These are phyloP conservation scores for Pyrus pyrifolia DNA, from an alignment of 306 rosid genomes.

Conservation along the genomic window DNA sequence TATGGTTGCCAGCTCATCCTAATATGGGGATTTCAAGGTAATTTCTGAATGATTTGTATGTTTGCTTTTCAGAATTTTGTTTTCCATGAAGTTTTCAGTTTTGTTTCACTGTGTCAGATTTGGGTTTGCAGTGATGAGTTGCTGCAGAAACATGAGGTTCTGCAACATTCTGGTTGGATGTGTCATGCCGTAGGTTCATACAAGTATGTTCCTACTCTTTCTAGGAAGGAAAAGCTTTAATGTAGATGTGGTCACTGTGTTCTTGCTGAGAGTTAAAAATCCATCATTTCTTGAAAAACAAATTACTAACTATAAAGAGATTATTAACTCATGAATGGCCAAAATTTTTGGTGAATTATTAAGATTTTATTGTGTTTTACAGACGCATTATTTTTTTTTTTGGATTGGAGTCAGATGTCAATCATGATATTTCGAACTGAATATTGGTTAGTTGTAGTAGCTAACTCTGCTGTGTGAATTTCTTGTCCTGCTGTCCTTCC, in stretches of 20 bases:
- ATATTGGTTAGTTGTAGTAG: background rate
- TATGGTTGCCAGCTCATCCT: slow-evolving; percentile 81
- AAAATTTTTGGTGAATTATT: background rate
- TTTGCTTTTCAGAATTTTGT: background rate
- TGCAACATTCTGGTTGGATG: slow-evolving; percentile 68
- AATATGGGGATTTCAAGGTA: slow-evolving; percentile 98
- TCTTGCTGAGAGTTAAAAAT: background rate
- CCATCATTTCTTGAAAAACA: background rate
- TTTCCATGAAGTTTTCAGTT: slow-evolving; percentile 6
- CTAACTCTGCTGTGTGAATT: background rate
- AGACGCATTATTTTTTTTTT: background rate
- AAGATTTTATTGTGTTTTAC: background rate
- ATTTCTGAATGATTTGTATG: background rate
- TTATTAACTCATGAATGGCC: background rate
- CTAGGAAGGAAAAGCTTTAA: slow-evolving; percentile 7
- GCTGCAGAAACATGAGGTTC: slow-evolving; percentile 35
- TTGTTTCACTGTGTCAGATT: slow-evolving; percentile 44
- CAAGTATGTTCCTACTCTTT: slow-evolving; percentile 47
- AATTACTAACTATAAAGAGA: background rate
- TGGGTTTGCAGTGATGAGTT: slow-evolving; percentile 67
- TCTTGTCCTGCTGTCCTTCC: background rate
- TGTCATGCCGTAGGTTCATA: slow-evolving; percentile 95
- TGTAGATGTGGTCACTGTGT: background rate
- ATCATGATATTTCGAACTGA: background rate
- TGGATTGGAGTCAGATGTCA: background rate